phyloP scores from a whole-genome alignment of 805 yeast species.

The Nakazawaea populi region DNA sequence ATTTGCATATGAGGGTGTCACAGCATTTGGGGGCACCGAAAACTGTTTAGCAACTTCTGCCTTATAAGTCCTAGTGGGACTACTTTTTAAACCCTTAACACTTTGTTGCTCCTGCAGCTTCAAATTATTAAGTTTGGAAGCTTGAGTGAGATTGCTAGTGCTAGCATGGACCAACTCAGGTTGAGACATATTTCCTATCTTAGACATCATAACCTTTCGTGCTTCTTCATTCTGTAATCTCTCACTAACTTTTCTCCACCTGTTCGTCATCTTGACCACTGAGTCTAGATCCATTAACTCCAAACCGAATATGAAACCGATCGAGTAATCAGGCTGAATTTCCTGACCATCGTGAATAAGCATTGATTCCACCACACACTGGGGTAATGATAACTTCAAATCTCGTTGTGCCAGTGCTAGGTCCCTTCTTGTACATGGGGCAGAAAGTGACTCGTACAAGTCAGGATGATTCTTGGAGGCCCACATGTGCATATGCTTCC shows the following conservation, averaged over 20 bases:
- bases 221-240: constrained; percentile 25
- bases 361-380: constrained; percentile 67
- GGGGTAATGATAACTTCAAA: constrained; percentile 62
- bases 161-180: constrained; percentile 17
- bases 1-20: constrained; percentile 71
- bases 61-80: constrained; percentile 25
- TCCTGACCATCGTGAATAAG: constrained; percentile 86
- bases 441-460: constrained; percentile 59
- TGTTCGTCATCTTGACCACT: constrained; percentile 67
- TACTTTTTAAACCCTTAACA: neutral
- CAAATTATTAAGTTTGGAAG: constrained; percentile 3
- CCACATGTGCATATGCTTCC: constrained; percentile 83
- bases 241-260: constrained; percentile 72
- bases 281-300: constrained; percentile 74
- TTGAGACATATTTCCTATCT: constrained; percentile 10
- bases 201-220: constrained; percentile 12
- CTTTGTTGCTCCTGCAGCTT: neutral
- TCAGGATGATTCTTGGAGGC: constrained; percentile 62
- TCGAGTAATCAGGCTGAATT: constrained; percentile 50
- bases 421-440: constrained; percentile 71
- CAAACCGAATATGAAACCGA: constrained; percentile 73
- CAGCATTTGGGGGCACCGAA: constrained; percentile 67
- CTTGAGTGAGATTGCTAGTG: constrained; percentile 5
- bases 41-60: constrained; percentile 42
- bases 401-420: constrained; percentile 74